phyloP scores from a whole-genome alignment of 495 filamentous ascomycete species.

The Talaromyces nanjingensis region DNA sequence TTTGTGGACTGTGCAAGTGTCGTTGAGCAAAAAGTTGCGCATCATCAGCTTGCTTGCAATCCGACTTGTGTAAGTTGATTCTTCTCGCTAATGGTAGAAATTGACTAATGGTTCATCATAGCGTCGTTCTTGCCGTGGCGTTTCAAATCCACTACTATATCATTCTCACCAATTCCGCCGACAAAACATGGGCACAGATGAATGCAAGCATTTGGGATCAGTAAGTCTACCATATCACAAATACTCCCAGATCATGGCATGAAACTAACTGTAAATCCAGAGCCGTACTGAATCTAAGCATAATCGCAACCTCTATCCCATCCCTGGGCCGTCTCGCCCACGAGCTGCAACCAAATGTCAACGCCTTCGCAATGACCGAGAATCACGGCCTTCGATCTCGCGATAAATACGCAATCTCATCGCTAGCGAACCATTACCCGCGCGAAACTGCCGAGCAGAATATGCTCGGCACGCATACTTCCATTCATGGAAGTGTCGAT shows the following conservation, averaged over 20 bases:
- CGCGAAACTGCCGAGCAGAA: background rate
- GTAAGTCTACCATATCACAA: slow-evolving; percentile 12
- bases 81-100: background rate
- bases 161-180: slow-evolving; percentile 10
- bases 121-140: slow-evolving; percentile 16
- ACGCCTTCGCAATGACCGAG: slow-evolving; percentile 24
- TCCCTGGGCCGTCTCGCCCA: slow-evolving; percentile 32
- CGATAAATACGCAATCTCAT: slow-evolving; percentile 15
- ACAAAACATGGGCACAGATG: slow-evolving; percentile 17
- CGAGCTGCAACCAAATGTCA: slow-evolving; percentile 17
- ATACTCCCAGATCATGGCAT: background rate
- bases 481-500: slow-evolving; percentile 16
- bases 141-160: slow-evolving; percentile 15
- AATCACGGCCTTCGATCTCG: slow-evolving; percentile 12
- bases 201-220: slow-evolving; percentile 21
- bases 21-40: slow-evolving; percentile 10
- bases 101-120: slow-evolving; percentile 5
- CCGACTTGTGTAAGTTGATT: slow-evolving; percentile 17
- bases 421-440: slow-evolving; percentile 12
- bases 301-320: slow-evolving; percentile 26
- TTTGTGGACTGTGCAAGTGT: slow-evolving; percentile 18
- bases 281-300: slow-evolving; percentile 21
- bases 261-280: slow-evolving; percentile 9
- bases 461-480: slow-evolving; percentile 10
- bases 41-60: slow-evolving; percentile 20